Percentiles rank a stretch among this genome's conserved stretches.
phyloP scores from a whole-genome alignment of 1,139 yeast genomes.

The Debaryomyces udenii region DNA sequence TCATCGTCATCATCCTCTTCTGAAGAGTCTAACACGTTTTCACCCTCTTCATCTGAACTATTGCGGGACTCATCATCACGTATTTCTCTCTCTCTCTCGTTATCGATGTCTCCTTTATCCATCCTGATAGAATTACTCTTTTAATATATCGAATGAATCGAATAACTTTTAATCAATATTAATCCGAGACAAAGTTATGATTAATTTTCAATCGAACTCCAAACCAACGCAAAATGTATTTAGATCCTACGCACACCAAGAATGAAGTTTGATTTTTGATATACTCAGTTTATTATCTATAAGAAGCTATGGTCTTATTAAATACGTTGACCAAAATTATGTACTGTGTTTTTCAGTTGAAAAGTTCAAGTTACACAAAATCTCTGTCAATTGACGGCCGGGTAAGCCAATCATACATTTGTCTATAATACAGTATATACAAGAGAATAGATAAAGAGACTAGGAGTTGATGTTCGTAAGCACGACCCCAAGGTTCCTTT shows the following conservation, averaged over 20 bases:
- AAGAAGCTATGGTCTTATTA: not conserved
- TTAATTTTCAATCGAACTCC: slow-evolving; percentile 9
- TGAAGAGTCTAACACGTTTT: slow-evolving; percentile 63
- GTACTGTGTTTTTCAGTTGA: slow-evolving; percentile 4
- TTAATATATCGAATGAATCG: slow-evolving; percentile 4
- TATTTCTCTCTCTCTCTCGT: slow-evolving; percentile 41
- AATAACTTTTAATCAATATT: slow-evolving; percentile 7
- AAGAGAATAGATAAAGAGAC: not conserved
- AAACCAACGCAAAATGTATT: slow-evolving; percentile 4
- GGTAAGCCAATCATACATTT: not conserved
- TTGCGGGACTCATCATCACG: slow-evolving; percentile 34
- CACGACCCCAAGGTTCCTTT: too few relatives aligned
- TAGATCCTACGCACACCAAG: slow-evolving; percentile 5
- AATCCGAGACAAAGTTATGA: slow-evolving; percentile 4
- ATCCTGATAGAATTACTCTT: slow-evolving; percentile 8
- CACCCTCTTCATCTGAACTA: slow-evolving; percentile 41
- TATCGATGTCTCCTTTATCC: slow-evolving; percentile 21
- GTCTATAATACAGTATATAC: not conserved
- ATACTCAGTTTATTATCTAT: slow-evolving; percentile 5
- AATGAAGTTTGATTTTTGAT: slow-evolving; percentile 6
- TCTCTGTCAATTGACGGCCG: not conserved
- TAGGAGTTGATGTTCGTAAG: too few relatives aligned
- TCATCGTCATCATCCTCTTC: slow-evolving; percentile 77
- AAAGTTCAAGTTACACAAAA: slow-evolving; percentile 7
- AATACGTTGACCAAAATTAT: slow-evolving; percentile 6